Evolutionary conservation across 2,329 filamentous ascomycete species (phyloP), one percentile per base, ranked within the genome.

Genomic region (Colletotrichum navitas): DNA sequence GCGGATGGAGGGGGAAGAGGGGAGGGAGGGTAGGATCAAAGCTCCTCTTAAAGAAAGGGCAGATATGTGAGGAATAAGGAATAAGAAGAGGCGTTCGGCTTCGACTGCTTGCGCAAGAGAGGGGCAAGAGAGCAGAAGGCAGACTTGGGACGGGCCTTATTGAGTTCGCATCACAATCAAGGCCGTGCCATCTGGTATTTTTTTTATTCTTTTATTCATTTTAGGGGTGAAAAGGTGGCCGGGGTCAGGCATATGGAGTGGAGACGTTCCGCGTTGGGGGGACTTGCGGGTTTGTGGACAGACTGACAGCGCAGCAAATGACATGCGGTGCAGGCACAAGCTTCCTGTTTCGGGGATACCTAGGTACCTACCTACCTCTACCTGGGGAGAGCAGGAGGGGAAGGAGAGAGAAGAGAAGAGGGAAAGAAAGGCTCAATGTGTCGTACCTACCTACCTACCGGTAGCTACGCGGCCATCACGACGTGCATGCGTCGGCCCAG

Each of bases 131-230:
- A 11, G 24, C 8, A 26, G 6, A 39, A 26, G 24, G 14, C 43
- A 52, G 41, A 63, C 45, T 55, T 63, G 59, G 60, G 54, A 69
- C 63, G 47, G 41, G 3, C 41, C 68, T 58, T 54, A 68, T 54
- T 63, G 68, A 63, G 65, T 68, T 71, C 68, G 65, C 69, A 69
- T 72, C 69, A 72, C 68, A 43, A 56, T 32, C 26, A 24, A 47
- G 51, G 51, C 67, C 32, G 69, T 56, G 51, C 66, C 56, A 65
- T 63, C 65, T 41, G 52, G 55, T 47, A 58, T 36, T 62, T 58
- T 55, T 62, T 58, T 58, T 63, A 43, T 43, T 24, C 32, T 43
- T 29, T 34, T 29, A 39, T 56, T 45, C n/a, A n/a, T 68, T 58
- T 72, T 68, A 63, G 65, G 66, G 65, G 69, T 63, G 49, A 45